Evolutionary conservation across 2,329 filamentous ascomycete genomes (phyloP).

Genomic region (Fusarium denticulatum): DNA sequence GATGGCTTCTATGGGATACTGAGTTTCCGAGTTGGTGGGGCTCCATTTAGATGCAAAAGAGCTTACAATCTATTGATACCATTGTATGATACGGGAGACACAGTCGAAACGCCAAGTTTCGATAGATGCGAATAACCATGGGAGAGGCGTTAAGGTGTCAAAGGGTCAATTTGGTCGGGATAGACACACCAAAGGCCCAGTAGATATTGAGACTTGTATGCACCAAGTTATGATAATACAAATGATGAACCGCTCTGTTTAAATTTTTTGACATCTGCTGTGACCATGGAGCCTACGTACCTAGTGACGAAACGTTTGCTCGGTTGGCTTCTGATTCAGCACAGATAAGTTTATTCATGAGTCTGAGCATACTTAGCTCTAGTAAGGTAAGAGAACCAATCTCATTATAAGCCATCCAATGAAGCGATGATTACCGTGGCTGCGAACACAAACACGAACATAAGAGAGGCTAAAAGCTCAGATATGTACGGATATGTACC

Average conservation of each 20-base stretch:
- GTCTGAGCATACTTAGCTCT: neutral
- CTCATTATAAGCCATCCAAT: neutral
- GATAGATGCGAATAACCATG: conserved; percentile 8
- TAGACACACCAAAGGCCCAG: conserved; percentile 5
- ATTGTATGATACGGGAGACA: conserved; percentile 19
- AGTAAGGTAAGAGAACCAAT: neutral
- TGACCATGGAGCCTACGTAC: neutral
- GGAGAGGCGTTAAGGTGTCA: conserved; percentile 24
- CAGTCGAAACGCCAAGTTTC: neutral
- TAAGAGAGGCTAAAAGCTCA: neutral
- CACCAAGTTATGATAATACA: conserved; percentile 27
- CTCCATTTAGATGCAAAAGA: conserved; percentile 1
- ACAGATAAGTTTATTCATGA: neutral
- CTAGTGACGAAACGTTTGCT: neutral
- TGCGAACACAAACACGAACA: neutral
- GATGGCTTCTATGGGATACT: conserved; percentile 58
- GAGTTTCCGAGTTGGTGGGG: neutral
- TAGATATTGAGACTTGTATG: conserved; percentile 31
- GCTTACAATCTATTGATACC: conserved; percentile 4
- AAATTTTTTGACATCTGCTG: neutral
- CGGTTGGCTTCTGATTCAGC: neutral
- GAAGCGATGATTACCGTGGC: neutral
- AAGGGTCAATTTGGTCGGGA: conserved; percentile 18
- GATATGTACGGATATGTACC: neutral
- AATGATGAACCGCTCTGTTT: conserved; percentile 15